Conservation (phyloP, 2,329 filamentous ascomycete species). For the Colletotrichum brevisporum region DNA sequence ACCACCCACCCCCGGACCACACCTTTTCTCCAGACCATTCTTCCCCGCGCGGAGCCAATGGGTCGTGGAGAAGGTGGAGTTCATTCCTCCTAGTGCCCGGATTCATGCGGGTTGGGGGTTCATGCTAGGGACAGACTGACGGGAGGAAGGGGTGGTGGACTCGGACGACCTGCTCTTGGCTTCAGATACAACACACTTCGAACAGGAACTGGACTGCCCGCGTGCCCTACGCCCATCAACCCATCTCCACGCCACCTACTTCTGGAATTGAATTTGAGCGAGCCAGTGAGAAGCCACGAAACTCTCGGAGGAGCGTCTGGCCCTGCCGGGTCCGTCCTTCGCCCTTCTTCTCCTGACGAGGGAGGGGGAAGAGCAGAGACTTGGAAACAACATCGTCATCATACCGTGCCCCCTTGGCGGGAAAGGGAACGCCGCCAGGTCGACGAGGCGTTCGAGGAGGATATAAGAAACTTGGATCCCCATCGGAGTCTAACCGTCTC, state of each 20-base stretch:
- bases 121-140: no score
- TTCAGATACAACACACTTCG: slow-evolving; percentile 15
- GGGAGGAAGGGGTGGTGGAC: no score
- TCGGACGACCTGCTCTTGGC: slow-evolving; percentile 5
- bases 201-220: slow-evolving; percentile 10
- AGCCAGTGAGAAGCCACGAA: slow-evolving; percentile 34
- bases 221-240: background rate
- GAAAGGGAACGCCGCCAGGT: slow-evolving; percentile 1
- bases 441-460: background rate
- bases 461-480: slow-evolving; percentile 32
- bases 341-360: slow-evolving; percentile 1
- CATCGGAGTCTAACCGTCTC: background rate
- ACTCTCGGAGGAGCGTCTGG: background rate
- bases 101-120: slow-evolving; percentile 7
- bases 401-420: slow-evolving; percentile 11
- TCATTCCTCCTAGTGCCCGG: slow-evolving; percentile 22
- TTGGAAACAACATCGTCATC: slow-evolving; percentile 16
- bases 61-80: slow-evolving; percentile 37
- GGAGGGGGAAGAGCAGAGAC: no score
- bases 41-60: slow-evolving; percentile 37
- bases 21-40: slow-evolving; percentile 31
- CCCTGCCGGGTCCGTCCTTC: background rate
- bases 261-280: slow-evolving; percentile 35
- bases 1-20: background rate
- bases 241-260: slow-evolving; percentile 20